These are phyloP conservation scores for Henckelia pumila DNA, from an alignment of 257 asterid species.

Conservation along the genomic window DNA sequence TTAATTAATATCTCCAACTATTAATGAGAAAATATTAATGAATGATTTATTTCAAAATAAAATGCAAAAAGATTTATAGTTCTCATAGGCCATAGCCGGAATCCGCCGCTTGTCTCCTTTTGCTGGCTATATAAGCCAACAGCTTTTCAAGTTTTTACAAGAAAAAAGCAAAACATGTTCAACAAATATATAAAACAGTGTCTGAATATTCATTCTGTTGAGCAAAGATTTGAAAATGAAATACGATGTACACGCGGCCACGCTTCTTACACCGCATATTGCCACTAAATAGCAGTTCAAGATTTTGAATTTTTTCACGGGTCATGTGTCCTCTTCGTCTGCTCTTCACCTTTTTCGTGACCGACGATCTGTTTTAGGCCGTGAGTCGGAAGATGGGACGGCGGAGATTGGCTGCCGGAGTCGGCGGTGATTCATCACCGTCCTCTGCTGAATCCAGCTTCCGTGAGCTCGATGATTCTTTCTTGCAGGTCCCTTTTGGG, in stretches of 20 bases:
- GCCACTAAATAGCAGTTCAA: neutral
- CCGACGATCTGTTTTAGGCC: slow-evolving; percentile 34
- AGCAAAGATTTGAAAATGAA: too few relatives aligned
- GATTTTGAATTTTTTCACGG: neutral
- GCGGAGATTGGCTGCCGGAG: slow-evolving; percentile 12
- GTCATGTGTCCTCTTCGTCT: neutral
- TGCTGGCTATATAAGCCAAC: neutral
- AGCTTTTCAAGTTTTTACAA: neutral
- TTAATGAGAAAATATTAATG: too few relatives aligned
- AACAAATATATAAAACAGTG: neutral
- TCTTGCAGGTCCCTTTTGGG: slow-evolving; percentile 59
- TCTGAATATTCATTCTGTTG: neutral
- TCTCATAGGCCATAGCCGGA: too few relatives aligned
- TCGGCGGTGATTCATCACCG: slow-evolving; percentile 37
- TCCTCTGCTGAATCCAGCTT: slow-evolving; percentile 67
- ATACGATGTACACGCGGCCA: neutral
- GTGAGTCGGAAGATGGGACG: slow-evolving; percentile 45
- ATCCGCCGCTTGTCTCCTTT: neutral
- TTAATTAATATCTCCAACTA: too few relatives aligned
- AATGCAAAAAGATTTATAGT: too few relatives aligned
- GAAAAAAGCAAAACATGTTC: neutral
- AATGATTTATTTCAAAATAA: too few relatives aligned
- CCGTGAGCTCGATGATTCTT: slow-evolving; percentile 78
- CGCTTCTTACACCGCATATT: neutral
- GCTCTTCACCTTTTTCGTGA: neutral